These are phyloP conservation scores for Cyphellophora europaea DNA, from an alignment of 2,329 filamentous ascomycete genomes.

Conservation along the genomic window DNA sequence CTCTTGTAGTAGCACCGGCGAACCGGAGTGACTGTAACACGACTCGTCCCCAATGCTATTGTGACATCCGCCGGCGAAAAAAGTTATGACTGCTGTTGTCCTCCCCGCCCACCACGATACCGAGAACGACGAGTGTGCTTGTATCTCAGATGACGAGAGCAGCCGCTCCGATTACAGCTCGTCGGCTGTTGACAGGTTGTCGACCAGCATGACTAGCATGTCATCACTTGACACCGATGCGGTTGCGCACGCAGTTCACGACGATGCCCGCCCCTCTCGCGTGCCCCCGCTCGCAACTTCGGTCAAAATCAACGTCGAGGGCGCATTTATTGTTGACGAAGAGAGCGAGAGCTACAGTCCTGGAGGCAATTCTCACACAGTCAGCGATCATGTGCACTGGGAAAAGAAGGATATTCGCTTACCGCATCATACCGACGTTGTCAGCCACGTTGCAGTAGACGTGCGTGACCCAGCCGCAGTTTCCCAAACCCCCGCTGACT, in stretches of 20 bases:
- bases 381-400: slow-evolving; percentile 46
- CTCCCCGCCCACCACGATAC: not conserved
- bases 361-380: not conserved
- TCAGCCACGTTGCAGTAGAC: slow-evolving; percentile 95
- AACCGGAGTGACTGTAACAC: too few relatives aligned
- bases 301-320: slow-evolving; percentile 92
- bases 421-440: slow-evolving; percentile 87
- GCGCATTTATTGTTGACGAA: slow-evolving; percentile 91
- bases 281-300: slow-evolving; percentile 53
- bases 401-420: slow-evolving; percentile 92
- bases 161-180: not conserved
- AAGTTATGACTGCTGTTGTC: not conserved
- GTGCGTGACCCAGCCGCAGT: slow-evolving; percentile 43
- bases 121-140: not conserved
- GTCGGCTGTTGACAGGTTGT: slow-evolving; percentile 1
- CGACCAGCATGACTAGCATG: not conserved
- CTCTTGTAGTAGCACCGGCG: too few relatives aligned
- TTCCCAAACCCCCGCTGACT: slow-evolving; percentile 3
- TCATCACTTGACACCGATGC: too few relatives aligned
- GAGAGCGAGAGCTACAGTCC: slow-evolving; percentile 37
- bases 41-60: too few relatives aligned
- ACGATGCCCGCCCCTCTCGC: slow-evolving; percentile 18
- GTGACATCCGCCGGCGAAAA: not conserved
- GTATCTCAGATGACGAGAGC: not conserved
- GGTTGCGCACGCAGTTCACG: slow-evolving; percentile 9